A percentile compares a stretch with the other conserved stretches of the same genome.
Evolutionary conservation across 106 monocot species (phyloP).

Genomic region (Cymbidium sinense): DNA sequence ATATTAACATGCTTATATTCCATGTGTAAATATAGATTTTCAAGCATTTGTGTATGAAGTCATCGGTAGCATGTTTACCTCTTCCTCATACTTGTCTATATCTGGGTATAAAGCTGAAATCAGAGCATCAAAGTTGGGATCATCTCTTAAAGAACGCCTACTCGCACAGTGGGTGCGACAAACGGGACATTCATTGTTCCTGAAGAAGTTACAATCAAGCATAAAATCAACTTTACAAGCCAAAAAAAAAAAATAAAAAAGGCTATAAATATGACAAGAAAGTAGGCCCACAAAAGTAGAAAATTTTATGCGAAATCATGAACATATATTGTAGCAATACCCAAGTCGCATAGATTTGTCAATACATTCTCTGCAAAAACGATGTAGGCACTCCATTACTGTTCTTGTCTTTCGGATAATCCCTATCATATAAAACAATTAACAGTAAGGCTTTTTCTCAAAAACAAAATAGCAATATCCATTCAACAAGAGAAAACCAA

Average conservation of each 20-base stretch:
- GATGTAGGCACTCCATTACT: constrained; percentile 95
- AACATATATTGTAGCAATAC: constrained; percentile 10
- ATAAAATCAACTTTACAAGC: background rate
- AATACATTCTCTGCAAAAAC: constrained; percentile 97
- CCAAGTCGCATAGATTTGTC: constrained; percentile 80
- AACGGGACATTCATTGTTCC: constrained; percentile 98
- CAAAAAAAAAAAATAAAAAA: too few species aligned
- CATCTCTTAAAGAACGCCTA: constrained; percentile 92
- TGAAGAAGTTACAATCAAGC: constrained; percentile 18
- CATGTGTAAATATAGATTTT: too few species aligned
- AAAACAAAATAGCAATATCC: background rate
- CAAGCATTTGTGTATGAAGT: background rate
- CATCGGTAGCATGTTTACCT: constrained; percentile 35
- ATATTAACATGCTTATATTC: too few species aligned
- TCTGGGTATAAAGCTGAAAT: constrained; percentile 92
- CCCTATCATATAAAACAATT: constrained; percentile 34
- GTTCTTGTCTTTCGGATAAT: constrained; percentile 98
- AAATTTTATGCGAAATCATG: background rate
- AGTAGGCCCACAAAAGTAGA: background rate
- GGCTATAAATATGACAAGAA: background rate
- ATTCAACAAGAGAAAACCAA: background rate
- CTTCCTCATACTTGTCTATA: constrained; percentile 96
- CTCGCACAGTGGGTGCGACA: constrained; percentile 98
- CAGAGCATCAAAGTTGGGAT: constrained; percentile 90
- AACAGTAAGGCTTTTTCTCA: background rate